Evolutionary conservation across 2,329 filamentous ascomycete species (phyloP).

Genomic region (Botrytis cinerea): DNA sequence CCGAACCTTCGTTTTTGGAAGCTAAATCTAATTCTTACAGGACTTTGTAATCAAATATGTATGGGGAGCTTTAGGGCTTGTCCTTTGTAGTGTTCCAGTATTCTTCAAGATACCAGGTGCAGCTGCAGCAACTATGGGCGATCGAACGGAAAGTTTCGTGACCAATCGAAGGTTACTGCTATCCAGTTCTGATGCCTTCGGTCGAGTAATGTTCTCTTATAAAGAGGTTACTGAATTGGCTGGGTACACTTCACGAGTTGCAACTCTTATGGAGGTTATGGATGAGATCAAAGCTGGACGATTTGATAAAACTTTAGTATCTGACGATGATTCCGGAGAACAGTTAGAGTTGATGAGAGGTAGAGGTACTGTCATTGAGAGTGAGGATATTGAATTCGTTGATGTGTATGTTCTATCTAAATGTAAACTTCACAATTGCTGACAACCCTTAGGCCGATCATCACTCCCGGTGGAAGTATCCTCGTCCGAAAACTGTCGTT

Average conservation of each 20-base stretch:
- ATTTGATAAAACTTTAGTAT: slow-evolving; percentile 96
- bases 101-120: slow-evolving; percentile 88
- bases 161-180: slow-evolving; percentile 92
- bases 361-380: slow-evolving; percentile 80
- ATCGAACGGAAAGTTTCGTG: slow-evolving; percentile 77
- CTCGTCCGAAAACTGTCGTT: slow-evolving; percentile 85
- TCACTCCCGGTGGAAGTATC: slow-evolving; percentile 94
- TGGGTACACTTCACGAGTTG: slow-evolving; percentile 90
- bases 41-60: slow-evolving; percentile 99
- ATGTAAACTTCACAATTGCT: slow-evolving; percentile 9
- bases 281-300: slow-evolving; percentile 85
- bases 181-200: slow-evolving; percentile 92
- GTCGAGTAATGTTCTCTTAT: slow-evolving; percentile 96
- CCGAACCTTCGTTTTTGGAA: not conserved
- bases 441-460: slow-evolving; percentile 66
- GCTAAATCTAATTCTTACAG: slow-evolving; percentile 27
- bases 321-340: slow-evolving; percentile 76
- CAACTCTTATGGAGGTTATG: slow-evolving; percentile 89
- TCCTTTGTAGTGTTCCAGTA: slow-evolving; percentile 92
- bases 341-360: slow-evolving; percentile 82
- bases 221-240: slow-evolving; percentile 96
- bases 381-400: slow-evolving; percentile 79
- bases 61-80: slow-evolving; percentile 89
- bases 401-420: slow-evolving; percentile 63
- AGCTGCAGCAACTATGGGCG: slow-evolving; percentile 60